phyloP scores from a whole-genome alignment of 1,284 basidiomycete species.

The Phylloporus sp. region DNA sequence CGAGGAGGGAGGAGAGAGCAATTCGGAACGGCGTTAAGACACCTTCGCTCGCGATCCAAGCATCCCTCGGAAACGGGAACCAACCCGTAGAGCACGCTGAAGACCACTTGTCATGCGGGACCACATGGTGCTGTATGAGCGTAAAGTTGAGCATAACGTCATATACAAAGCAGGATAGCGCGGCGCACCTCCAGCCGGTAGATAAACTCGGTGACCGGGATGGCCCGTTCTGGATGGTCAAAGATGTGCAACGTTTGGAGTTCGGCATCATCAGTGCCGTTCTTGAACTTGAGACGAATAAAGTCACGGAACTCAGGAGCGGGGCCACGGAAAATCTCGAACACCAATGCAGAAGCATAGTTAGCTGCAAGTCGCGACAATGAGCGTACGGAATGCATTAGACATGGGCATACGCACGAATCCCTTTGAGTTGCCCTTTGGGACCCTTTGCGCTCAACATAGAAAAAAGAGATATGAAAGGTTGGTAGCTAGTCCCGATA shows the following conservation, averaged over 20 bases:
- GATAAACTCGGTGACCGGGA: conserved; percentile 78
- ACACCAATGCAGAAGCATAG: conserved; percentile 75
- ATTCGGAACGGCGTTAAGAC: conserved; percentile 36
- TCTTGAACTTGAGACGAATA: conserved; percentile 84
- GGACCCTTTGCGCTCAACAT: conserved; percentile 62
- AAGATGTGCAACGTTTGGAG: conserved; percentile 68
- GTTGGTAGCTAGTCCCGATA: conserved; percentile 81
- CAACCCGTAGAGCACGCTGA: conserved; percentile 52
- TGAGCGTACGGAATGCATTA: background rate
- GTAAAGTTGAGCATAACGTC: background rate
- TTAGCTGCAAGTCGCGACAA: conserved; percentile 52
- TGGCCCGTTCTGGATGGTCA: conserved; percentile 59
- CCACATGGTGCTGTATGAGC: conserved; percentile 55
- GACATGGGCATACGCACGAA: conserved; percentile 52
- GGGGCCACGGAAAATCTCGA: conserved; percentile 75
- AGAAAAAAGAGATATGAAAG: conserved; percentile 85
- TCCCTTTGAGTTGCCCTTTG: conserved; percentile 59
- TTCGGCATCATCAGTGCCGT: conserved; percentile 63
- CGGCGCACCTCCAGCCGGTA: conserved; percentile 67
- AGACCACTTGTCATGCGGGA: conserved; percentile 68
- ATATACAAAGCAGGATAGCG: background rate
- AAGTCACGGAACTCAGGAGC: conserved; percentile 78
- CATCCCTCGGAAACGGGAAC: conserved; percentile 37
- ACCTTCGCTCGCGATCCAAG: conserved; percentile 26
- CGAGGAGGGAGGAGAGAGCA: conserved; percentile 44